Percentiles rank a stretch among this genome's conserved stretches.
phyloP scores from a whole-genome alignment of 805 yeast species.

The Brettanomyces sp. region DNA sequence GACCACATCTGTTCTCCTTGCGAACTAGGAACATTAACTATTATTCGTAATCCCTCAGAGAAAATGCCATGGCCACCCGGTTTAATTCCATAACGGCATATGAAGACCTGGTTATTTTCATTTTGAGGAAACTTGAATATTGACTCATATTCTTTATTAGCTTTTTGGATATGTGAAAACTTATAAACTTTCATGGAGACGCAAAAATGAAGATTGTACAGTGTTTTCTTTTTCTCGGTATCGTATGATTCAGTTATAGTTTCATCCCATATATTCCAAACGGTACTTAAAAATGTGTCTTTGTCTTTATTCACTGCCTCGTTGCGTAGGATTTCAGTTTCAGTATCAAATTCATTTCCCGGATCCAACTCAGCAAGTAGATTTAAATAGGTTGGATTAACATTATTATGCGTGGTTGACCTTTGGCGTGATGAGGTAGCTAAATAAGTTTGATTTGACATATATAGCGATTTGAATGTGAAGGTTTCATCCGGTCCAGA shows the following conservation, averaged over 20 bases:
- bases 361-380: not conserved
- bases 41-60: not conserved
- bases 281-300: not conserved
- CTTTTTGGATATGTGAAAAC: not conserved
- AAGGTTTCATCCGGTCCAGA: too few species aligned
- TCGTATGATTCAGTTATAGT: not conserved
- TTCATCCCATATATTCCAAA: conserved; percentile 2
- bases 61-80: not conserved
- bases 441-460: not conserved
- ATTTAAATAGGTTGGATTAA: not conserved
- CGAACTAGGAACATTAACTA: not conserved
- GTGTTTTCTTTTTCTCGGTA: not conserved
- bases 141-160: not conserved
- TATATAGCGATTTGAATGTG: too few species aligned
- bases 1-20: not conserved
- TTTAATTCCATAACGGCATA: not conserved
- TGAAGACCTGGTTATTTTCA: not conserved
- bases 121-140: not conserved
- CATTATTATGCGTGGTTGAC: not conserved
- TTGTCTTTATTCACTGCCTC: not conserved
- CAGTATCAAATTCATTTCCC: not conserved
- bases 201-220: not conserved
- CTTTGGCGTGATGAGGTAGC: not conserved
- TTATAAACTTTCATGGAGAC: not conserved
- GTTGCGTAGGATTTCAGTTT: not conserved